Percentiles rank a stretch among this genome's conserved stretches.
phyloP scores from a whole-genome alignment of 805 yeast genomes.

The Candida yuanshanica region DNA sequence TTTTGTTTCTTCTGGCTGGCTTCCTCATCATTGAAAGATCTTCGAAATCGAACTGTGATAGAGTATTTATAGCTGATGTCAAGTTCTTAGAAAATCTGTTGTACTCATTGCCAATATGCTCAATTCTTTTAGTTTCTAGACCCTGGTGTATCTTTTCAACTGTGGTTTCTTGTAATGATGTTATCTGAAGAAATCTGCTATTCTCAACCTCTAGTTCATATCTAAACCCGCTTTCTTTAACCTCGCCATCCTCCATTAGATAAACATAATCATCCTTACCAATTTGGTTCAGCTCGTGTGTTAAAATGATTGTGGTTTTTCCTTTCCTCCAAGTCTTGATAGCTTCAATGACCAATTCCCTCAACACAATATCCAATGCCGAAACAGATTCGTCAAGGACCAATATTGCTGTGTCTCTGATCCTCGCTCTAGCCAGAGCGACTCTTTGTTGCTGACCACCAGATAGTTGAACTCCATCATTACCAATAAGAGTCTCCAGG shows the following conservation, averaged over 20 bases:
- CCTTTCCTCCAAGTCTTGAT: conserved; percentile 57
- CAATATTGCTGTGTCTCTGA: conserved; percentile 69
- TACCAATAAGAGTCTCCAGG: conserved; percentile 44
- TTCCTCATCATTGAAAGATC: conserved; percentile 6
- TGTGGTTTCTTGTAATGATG: conserved; percentile 14
- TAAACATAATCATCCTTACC: conserved; percentile 50
- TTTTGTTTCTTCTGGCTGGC: background rate
- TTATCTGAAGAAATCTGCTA: conserved; percentile 16
- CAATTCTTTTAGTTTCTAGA: background rate
- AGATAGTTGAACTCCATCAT: conserved; percentile 48
- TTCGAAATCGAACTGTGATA: conserved; percentile 11
- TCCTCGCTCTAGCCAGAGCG: conserved; percentile 75
- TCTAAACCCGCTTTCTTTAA: conserved; percentile 41
- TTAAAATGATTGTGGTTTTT: conserved; percentile 72
- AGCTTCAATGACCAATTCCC: conserved; percentile 39
- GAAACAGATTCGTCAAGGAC: conserved; percentile 83
- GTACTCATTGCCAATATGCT: background rate
- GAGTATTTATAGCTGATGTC: conserved; percentile 17
- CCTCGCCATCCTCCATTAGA: conserved; percentile 53
- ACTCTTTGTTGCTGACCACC: conserved; percentile 92
- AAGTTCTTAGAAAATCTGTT: conserved; percentile 15
- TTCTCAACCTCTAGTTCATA: conserved; percentile 23
- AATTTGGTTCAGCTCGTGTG: conserved; percentile 70
- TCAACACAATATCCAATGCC: conserved; percentile 60
- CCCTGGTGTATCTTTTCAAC: background rate